Base-by-base conservation (phyloP, 1,284 basidiomycete genomes). In the Naganishia sp. region DNA sequence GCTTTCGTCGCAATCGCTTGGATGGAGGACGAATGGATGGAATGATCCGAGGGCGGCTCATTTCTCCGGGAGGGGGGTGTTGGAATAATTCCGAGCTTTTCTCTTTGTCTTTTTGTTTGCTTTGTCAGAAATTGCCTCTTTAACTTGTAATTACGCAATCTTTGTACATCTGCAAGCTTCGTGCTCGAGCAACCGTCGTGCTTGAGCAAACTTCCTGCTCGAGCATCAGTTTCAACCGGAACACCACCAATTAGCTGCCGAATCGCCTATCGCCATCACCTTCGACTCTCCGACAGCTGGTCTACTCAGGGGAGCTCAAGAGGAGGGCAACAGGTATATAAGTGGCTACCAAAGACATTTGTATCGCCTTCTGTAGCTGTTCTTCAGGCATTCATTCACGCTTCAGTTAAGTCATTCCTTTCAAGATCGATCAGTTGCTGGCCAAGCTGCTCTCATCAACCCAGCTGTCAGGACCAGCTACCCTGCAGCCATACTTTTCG, bases 391-490 rank as follows among this genome's bases (percentile, higher is more conserved):
- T 10, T 39, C 7, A 39, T n/a, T 33, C 39, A 21, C 39, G 31
- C 31, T n/a, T 16, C 18, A 18, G 7, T 54, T 42, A 16, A 54
- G n/a, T 31, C 18, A 54, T 15, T 54, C 33, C 25, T 33, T 31
- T 54, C 9, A 39, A 13, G 13, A 9, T 10, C 9, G 16, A 13
- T 36, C 16, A 15, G 16, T 54, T 54, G 31, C 39, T 18, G 31
- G 31, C 31, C 53, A 54, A 36, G 31, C 39, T 54, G n/a, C 39
- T n/a, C n/a, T 31, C 53, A 31, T 54, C 53, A 54, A n/a, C 53
- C 28, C 39, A 23, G 28, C n/a, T n/a, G 18, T 33, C 3, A 54
- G 31, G 53, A 33, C 31, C 31, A 33, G 31, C 53, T 54, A 33
- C 18, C 39, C 53, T 54, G 13, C 39, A 36, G n/a, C 33, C 31